phyloP scores from a whole-genome alignment of 306 rosid species.

The Quercus gilva region DNA sequence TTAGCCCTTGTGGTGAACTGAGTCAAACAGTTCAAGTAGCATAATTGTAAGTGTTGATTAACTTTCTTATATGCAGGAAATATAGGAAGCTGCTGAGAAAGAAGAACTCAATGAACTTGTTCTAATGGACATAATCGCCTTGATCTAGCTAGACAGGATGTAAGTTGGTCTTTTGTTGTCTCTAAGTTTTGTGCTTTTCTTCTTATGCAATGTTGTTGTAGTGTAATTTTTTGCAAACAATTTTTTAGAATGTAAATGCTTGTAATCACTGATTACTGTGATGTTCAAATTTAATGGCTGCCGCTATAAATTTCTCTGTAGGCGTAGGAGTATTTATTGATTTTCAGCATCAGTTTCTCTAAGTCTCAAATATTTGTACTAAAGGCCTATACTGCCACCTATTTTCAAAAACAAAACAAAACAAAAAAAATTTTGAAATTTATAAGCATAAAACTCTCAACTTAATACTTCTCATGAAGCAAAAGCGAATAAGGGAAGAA shows the following conservation, averaged over 20 bases:
- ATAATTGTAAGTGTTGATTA: slow-evolving; percentile 1
- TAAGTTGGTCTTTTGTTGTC: too few relatives aligned
- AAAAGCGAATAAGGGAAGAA: neutral
- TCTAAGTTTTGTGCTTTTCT: too few relatives aligned
- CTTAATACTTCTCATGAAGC: neutral
- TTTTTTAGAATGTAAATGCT: neutral
- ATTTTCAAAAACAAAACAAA: neutral
- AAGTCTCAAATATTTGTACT: neutral
- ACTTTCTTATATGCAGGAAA: slow-evolving; percentile 53
- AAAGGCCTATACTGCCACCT: neutral
- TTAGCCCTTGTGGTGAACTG: neutral
- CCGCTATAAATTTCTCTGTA: neutral
- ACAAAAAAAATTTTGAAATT: too few relatives aligned
- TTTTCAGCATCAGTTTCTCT: neutral
- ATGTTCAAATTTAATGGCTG: neutral
- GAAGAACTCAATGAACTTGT: slow-evolving; percentile 93
- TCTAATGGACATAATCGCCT: slow-evolving; percentile 82
- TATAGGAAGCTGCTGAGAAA: slow-evolving; percentile 89
- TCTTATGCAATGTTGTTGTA: neutral
- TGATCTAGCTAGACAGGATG: too few relatives aligned
- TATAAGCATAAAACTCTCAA: too few relatives aligned
- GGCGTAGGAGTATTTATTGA: neutral
- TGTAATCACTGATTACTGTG: neutral
- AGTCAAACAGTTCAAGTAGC: neutral
- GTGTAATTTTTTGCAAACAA: neutral